Evolutionary conservation across 768 basidiomycete species (phyloP).

Genomic region (Leccinum variicolor): DNA sequence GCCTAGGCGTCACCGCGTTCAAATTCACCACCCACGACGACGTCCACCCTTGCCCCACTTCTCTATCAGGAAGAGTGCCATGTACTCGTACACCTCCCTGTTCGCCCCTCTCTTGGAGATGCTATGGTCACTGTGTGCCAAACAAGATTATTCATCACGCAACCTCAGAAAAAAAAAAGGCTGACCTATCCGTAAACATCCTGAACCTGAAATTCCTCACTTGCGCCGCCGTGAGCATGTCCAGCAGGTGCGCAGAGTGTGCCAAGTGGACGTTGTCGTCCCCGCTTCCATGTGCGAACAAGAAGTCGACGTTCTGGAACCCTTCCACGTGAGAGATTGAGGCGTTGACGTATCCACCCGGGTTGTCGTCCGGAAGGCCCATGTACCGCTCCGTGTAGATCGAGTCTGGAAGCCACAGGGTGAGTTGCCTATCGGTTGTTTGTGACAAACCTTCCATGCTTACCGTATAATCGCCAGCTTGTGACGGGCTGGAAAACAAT

Average conservation of each 20-base stretch:
- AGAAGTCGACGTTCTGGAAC: conserved; percentile 75
- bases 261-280: conserved; percentile 97
- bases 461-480: conserved; percentile 81
- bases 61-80: conserved; percentile 81
- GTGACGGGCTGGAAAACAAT: conserved; percentile 64
- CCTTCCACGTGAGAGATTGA: conserved; percentile 86
- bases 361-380: conserved; percentile 76
- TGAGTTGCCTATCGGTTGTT: neutral
- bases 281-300: conserved; percentile 90
- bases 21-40: conserved; percentile 53
- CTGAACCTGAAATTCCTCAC: conserved; percentile 81
- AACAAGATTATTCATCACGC: conserved; percentile 6
- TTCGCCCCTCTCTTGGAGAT: conserved; percentile 75
- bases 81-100: conserved; percentile 82
- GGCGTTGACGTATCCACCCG: conserved; percentile 84
- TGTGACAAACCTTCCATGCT: conserved; percentile 14
- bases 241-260: conserved; percentile 86
- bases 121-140: conserved; percentile 63
- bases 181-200: conserved; percentile 94
- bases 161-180: neutral
- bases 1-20: neutral
- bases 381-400: conserved; percentile 99
- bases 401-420: conserved; percentile 54
- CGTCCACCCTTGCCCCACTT: conserved; percentile 89
- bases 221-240: conserved; percentile 82